Percentiles rank a stretch among this genome's conserved stretches.
These are phyloP conservation scores for Drechslerella coelobrocha DNA, from an alignment of 2,329 filamentous ascomycete species.

Conservation along the genomic window DNA sequence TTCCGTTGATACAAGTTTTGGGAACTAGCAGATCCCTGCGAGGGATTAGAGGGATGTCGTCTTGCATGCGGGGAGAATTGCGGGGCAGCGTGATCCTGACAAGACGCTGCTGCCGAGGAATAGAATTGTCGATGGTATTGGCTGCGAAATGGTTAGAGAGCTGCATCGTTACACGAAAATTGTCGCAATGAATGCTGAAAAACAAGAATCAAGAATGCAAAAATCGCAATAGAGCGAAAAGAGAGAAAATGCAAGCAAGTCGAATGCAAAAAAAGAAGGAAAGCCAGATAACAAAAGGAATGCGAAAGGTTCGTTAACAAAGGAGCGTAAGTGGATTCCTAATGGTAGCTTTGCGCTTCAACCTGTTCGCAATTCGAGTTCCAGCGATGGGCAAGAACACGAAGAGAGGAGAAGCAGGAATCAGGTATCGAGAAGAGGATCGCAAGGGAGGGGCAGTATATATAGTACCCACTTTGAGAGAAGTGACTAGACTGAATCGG, in stretches of 20 bases:
- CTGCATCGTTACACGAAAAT: constrained; percentile 26
- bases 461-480: constrained; percentile 36
- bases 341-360: constrained; percentile 9
- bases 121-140: constrained; percentile 6
- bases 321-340: constrained; percentile 40
- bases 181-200: not conserved
- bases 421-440: constrained; percentile 42
- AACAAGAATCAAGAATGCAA: constrained; percentile 15
- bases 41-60: constrained; percentile 29
- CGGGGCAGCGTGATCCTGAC: constrained; percentile 13
- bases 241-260: not conserved
- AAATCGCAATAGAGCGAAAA: constrained; percentile 9
- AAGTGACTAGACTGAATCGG: not conserved
- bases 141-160: constrained; percentile 39
- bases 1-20: constrained; percentile 17
- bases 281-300: constrained; percentile 7
- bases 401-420: constrained; percentile 15
- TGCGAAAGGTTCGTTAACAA: not conserved
- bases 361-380: constrained; percentile 17
- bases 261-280: constrained; percentile 5
- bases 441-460: constrained; percentile 43
- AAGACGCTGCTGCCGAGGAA: constrained; percentile 6
- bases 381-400: constrained; percentile 11
- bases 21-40: constrained; percentile 43
- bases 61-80: constrained; percentile 42